Evolutionary conservation across 2,329 filamentous ascomycete genomes (phyloP).

Genomic region (Fusarium concolor): DNA sequence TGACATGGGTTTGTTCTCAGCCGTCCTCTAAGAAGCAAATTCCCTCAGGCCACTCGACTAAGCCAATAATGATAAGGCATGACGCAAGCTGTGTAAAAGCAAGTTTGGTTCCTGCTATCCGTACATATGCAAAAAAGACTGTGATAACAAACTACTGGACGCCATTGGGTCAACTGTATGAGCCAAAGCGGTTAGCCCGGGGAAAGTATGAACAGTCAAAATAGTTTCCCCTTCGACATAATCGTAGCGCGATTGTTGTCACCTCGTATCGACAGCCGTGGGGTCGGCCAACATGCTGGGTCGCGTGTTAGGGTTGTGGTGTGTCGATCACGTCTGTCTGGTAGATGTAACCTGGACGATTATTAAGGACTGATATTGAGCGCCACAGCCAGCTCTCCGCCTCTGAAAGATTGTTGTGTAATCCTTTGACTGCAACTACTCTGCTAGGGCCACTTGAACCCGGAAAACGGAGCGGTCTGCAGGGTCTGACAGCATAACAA

Average conservation of each 20-base stretch:
- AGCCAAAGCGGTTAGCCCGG: constrained; percentile 20
- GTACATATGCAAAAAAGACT: constrained; percentile 18
- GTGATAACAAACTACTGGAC: constrained; percentile 22
- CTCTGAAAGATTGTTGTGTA: constrained; percentile 21
- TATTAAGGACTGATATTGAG: constrained; percentile 22
- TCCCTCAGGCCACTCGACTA: not conserved
- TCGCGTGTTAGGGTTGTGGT: constrained; percentile 19
- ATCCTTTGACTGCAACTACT: constrained; percentile 16
- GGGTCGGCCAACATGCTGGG: constrained; percentile 27
- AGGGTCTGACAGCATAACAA: constrained; percentile 22
- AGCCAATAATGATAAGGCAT: constrained; percentile 19
- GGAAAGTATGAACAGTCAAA: constrained; percentile 19
- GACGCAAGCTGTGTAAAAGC: constrained; percentile 13
- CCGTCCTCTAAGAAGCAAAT: constrained; percentile 5
- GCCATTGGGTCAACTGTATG: constrained; percentile 9
- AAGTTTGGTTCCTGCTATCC: not conserved
- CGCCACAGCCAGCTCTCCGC: constrained; percentile 29
- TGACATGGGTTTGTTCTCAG: constrained; percentile 16
- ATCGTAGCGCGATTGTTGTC: constrained; percentile 14
- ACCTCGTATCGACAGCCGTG: constrained; percentile 36
- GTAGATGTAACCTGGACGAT: constrained; percentile 35
- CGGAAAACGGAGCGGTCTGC: constrained; percentile 14
- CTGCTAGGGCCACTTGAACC: constrained; percentile 23
- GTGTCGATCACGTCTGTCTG: constrained; percentile 29
- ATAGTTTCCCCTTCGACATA: constrained; percentile 11